Evolutionary conservation across 345 rosid genomes (phyloP), one percentile per base, ranked within the genome.

Genomic region (Alliaria petiolata): DNA sequence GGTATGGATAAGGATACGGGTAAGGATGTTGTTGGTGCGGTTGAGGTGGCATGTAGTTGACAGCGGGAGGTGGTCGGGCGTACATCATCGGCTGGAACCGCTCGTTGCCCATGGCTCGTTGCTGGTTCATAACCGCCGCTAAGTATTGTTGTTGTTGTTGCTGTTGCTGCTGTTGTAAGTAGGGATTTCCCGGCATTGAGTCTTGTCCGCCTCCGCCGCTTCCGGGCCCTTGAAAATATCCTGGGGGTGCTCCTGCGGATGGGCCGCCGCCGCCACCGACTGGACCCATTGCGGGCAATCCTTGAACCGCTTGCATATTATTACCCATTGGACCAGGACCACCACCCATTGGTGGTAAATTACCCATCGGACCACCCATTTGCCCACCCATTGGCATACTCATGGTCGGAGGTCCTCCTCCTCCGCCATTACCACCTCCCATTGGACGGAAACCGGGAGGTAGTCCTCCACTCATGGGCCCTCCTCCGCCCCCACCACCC

Each of bases 81-180:
- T 90, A 91, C 93, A 90, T 90, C 89, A 93, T 75, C n/a, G 84
- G 98, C 72, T 90, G 97, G 82, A 86, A 90, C 81, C 98, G 80
- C 49, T 90, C 96, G 17, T 85, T 87, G 0, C 69, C 77, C 39
- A 71, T 60, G 65, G 92, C 20, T 71, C 85, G 82, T 68, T 87
- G 81, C 55, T 76, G 80, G 72, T 70, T 76, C 76, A 65, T 76
- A 25, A 71, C 72, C 0, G 92, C 49, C 0, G 93, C 89, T 6
- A 88, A 86, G 69, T 90, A 31, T 69, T 85, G 86, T 65, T 87
- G 80, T 50, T 78, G 84, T 22, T 77, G 97, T 7, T 83, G 88
- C 0, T 20, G 83, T 0, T 82, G 87, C 7, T 82, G 88, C 4
- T 86, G 91, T 43, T 82, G 91, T 2, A 84, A 83, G 69, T 82